Percentiles rank a stretch among this genome's conserved stretches.
phyloP scores from a whole-genome alignment of 2,329 filamentous ascomycete genomes.

The Pleurostoma richardsiae region DNA sequence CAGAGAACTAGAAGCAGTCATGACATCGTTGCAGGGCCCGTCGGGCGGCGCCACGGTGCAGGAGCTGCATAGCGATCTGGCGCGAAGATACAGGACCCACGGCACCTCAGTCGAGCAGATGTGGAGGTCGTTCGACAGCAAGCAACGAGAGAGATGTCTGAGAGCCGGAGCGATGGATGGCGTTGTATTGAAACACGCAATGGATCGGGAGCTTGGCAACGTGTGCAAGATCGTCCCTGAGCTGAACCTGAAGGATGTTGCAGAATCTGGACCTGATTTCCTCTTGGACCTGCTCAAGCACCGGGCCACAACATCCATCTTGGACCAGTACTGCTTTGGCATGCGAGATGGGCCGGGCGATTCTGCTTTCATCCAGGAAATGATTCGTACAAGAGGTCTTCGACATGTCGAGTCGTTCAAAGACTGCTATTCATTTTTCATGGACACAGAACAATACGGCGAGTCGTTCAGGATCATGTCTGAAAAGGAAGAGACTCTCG shows the following conservation, averaged over 20 bases:
- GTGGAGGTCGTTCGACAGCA: slow-evolving; percentile 32
- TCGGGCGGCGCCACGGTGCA: slow-evolving; percentile 3
- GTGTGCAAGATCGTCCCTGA: slow-evolving; percentile 34
- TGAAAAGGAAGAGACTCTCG: slow-evolving; percentile 13
- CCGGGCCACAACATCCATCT: slow-evolving; percentile 9
- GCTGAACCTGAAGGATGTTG: slow-evolving; percentile 35
- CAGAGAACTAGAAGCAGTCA: no score
- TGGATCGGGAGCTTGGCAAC: slow-evolving; percentile 28
- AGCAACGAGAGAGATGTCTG: slow-evolving; percentile 26
- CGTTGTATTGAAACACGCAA: slow-evolving; percentile 24
- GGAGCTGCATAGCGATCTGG: slow-evolving; percentile 30
- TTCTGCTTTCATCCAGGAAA: background rate
- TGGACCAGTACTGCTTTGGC: slow-evolving; percentile 8
- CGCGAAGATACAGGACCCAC: slow-evolving; percentile 29
- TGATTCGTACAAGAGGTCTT: slow-evolving; percentile 24
- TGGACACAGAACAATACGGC: slow-evolving; percentile 33
- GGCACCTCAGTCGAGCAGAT: slow-evolving; percentile 23
- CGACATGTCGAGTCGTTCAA: slow-evolving; percentile 17
- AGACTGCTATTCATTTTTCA: slow-evolving; percentile 30
- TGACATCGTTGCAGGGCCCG: no score
- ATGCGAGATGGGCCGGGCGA: background rate
- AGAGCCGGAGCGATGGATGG: slow-evolving; percentile 25
- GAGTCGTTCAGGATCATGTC: slow-evolving; percentile 19
- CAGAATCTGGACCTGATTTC: slow-evolving; percentile 24
- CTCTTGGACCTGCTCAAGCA: slow-evolving; percentile 10